Percentiles rank a stretch among this genome's conserved stretches.
phyloP scores from a whole-genome alignment of 2,329 filamentous ascomycete genomes.

The Sporothrix dimorphospora region DNA sequence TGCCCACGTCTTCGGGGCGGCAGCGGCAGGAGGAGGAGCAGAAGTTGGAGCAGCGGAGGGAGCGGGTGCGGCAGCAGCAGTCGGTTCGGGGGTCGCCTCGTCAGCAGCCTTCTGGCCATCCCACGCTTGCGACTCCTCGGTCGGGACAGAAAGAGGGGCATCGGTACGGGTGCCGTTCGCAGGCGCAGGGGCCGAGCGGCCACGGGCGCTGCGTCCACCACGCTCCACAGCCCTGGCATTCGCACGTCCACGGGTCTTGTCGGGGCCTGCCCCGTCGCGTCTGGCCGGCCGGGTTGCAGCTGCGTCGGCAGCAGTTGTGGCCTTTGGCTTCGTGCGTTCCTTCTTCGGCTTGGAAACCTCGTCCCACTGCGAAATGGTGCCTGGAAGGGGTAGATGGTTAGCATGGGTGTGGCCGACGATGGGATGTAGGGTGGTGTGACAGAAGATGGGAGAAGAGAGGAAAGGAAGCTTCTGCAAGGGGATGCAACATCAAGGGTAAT shows the following conservation, averaged over 20 bases:
- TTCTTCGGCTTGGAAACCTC: conserved; percentile 83
- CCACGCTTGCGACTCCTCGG: conserved; percentile 70
- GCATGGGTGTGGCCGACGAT: background rate
- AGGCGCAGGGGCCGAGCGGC: conserved; percentile 62
- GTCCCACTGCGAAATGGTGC: conserved; percentile 79
- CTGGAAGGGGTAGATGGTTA: conserved; percentile 46
- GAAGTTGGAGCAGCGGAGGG: conserved; percentile 41
- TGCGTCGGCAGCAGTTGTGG: conserved; percentile 57
- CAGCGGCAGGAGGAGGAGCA: conserved; percentile 35
- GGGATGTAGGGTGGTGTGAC: background rate
- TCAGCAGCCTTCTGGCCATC: conserved; percentile 50
- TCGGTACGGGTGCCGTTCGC: conserved; percentile 66
- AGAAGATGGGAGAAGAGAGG: conserved; percentile 24
- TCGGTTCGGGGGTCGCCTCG: conserved; percentile 40
- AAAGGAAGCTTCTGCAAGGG: background rate
- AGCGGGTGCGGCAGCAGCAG: conserved; percentile 35
- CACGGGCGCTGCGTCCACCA: conserved; percentile 63
- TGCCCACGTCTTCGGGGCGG: conserved; percentile 68
- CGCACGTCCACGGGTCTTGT: conserved; percentile 64
- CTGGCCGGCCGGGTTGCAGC: conserved; percentile 56
- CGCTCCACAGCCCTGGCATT: conserved; percentile 66
- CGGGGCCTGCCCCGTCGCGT: conserved; percentile 64
- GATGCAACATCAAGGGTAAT: background rate
- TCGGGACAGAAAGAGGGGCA: conserved; percentile 65
- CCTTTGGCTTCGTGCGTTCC: conserved; percentile 71